phyloP scores from a whole-genome alignment of 2,329 filamentous ascomycete species.

The Arachnopeziza araneosa region DNA sequence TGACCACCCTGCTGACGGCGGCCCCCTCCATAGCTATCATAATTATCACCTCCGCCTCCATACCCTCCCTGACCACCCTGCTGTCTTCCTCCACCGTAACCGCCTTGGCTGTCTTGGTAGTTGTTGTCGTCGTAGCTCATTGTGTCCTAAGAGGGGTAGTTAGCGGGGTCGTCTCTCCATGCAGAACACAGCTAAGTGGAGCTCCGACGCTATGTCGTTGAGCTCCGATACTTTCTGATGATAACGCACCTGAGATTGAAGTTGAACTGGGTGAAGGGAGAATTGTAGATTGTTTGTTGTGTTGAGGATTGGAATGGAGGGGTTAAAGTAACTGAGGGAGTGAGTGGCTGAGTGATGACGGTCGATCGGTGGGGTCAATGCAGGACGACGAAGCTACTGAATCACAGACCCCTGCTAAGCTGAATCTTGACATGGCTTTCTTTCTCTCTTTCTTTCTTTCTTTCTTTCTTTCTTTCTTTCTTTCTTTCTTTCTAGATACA shows the following conservation, averaged over 20 bases:
- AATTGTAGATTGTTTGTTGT: neutral
- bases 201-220: neutral
- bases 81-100: neutral
- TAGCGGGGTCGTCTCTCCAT: constrained; percentile 2
- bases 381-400: neutral
- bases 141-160: constrained; percentile 1
- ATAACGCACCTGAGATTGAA: neutral
- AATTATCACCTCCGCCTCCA: neutral
- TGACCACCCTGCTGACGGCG: constrained; percentile 8
- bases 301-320: neutral
- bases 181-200: neutral
- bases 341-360: neutral
- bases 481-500: no score
- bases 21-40: neutral
- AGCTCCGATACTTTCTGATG: neutral
- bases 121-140: neutral
- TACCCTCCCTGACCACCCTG: neutral
- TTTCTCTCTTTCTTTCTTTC: neutral
- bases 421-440: neutral
- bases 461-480: no score
- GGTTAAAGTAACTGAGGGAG: neutral
- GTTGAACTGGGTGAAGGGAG: neutral
- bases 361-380: neutral
- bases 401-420: neutral
- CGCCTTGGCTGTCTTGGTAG: neutral